Evolutionary conservation across 768 basidiomycete species (phyloP), one percentile per base, ranked within the genome.

Genomic region (Clitopilus passeckerianus): DNA sequence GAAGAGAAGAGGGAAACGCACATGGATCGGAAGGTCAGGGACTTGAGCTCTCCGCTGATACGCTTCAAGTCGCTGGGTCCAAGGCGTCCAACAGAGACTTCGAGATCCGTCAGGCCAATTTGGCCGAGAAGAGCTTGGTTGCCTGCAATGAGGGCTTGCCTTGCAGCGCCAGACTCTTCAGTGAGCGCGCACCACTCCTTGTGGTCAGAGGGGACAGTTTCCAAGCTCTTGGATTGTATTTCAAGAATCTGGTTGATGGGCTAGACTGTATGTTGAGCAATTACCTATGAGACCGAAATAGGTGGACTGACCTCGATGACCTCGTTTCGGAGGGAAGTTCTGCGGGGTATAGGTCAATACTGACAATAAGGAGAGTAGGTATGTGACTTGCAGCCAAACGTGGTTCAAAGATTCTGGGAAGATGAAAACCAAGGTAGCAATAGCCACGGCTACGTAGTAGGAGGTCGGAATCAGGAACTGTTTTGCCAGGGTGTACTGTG

Each of bases 361-460:
- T 8, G 9, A 8, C 1, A 24, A 23, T 8, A 15, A 16, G 22
- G 34, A 41, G 20, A 12, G 52, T 20, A 18, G 53, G 5, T 14
- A 22, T 15, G 1, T 16, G 24, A 63, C 72, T 57, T 61, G 75
- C 71, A 75, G 58, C 78, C 77, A 79, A 37, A 77, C 68, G 62
- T 74, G 75, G 58, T 77, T 79, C 53, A 77, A 60, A 43, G 74
- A 78, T 63, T 78, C 75, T 0, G 79, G 79, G 54, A 79, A 81
- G 34, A 81, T 70, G 0, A 79, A 50, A 24, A 79, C 46, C 20
- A 77, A 63, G 18, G 72, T 66, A 16, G 67, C 67, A 30, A 79
- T 61, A 1, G 78, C 78, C 34, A 78, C 71, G 3, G 76, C 78
- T 27, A 76, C 57, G 60, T 79, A 81, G 59, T 74, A 77, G 7